Base-by-base conservation (phyloP, 2,329 filamentous ascomycete genomes). In the Arthrobotrys iridis region DNA sequence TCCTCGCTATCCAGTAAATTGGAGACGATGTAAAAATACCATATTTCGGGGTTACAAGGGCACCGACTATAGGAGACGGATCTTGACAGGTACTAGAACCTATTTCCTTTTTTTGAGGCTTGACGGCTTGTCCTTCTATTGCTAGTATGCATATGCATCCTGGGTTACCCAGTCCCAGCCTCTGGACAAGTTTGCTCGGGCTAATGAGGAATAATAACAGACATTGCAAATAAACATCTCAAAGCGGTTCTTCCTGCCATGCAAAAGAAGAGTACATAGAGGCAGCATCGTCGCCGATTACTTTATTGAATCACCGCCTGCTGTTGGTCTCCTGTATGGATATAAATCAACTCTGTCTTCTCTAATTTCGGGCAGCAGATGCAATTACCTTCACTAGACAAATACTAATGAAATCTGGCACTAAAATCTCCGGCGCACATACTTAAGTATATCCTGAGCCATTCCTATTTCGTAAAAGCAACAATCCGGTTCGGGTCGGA, bases 221-320 rank as follows among this genome's bases (percentile, higher is more conserved):
- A n/a, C 63, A 46, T 46, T 57, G 46, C 30, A 58, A 33, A 62
- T 63, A 63, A 65, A 50, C 62, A 55, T 66, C 62, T 67, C 57
- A 67, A 62, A 57, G 48, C 57, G 37, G 70, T 55, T 50, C 35
- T 60, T 74, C 46, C 26, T 67, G 52, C 52, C 68, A 46, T 67
- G 52, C 55, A 58, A 22, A n/a, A 57, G 35, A 74, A 41, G 35
- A 65, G 10, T 33, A 2, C 3, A 15, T 18, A 65, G 70, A 67
- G 55, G 62, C 52, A 58, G 62, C 68, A 62, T 66, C 28, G n/a
- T 74, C 62, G 70, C 70, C 70, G 70, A 74, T 67, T 74, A 74
- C 70, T 62, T 62, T 46, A 67, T 67, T 57, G 18, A 41, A 66
- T 24, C 55, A 46, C 35, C 60, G 41, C 33, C 40, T 58, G 46